Evolutionary conservation across 192 early-diverging fungal genomes (phyloP).

Genomic region (Umbelopsis ramanniana): DNA sequence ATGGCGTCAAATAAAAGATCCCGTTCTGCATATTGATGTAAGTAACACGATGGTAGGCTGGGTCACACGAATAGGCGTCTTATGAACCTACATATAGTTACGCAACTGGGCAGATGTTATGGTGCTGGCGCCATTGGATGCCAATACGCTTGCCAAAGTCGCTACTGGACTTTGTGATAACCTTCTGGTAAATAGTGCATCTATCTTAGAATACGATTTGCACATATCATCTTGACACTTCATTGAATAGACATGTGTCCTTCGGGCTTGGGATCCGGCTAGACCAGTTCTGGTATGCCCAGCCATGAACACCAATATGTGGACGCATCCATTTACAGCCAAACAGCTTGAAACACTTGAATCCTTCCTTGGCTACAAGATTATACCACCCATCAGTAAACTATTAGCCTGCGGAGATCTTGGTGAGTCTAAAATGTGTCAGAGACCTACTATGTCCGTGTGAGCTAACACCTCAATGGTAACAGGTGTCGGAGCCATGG

Average conservation of each 20-base stretch:
- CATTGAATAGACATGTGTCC: slow-evolving; percentile 69
- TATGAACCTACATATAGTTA: slow-evolving; percentile 52
- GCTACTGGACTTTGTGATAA: slow-evolving; percentile 94
- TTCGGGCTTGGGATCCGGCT: slow-evolving; percentile 85
- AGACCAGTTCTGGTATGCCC: slow-evolving; percentile 79
- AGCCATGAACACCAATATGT: slow-evolving; percentile 99
- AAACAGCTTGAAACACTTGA: slow-evolving; percentile 66
- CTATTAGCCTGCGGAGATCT: slow-evolving; percentile 90
- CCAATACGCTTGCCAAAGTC: slow-evolving; percentile 92
- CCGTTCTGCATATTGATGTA: slow-evolving; percentile 94
- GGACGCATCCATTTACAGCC: slow-evolving; percentile 87
- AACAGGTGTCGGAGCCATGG: slow-evolving; percentile 86
- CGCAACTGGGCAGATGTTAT: slow-evolving; percentile 95
- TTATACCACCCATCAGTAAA: slow-evolving; percentile 84
- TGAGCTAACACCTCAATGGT: no score
- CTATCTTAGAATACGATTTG: not conserved
- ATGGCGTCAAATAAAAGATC: slow-evolving; percentile 86
- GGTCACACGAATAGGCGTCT: not conserved
- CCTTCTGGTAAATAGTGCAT: slow-evolving; percentile 61
- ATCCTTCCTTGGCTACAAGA: slow-evolving; percentile 57
- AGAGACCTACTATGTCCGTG: no score
- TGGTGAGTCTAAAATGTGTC: slow-evolving; percentile 47
- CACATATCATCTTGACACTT: slow-evolving; percentile 26
- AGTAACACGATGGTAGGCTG: not conserved
- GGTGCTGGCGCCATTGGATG: slow-evolving; percentile 89